phyloP scores from a whole-genome alignment of 2,329 filamentous ascomycete species.

The Beauveria sp. region DNA sequence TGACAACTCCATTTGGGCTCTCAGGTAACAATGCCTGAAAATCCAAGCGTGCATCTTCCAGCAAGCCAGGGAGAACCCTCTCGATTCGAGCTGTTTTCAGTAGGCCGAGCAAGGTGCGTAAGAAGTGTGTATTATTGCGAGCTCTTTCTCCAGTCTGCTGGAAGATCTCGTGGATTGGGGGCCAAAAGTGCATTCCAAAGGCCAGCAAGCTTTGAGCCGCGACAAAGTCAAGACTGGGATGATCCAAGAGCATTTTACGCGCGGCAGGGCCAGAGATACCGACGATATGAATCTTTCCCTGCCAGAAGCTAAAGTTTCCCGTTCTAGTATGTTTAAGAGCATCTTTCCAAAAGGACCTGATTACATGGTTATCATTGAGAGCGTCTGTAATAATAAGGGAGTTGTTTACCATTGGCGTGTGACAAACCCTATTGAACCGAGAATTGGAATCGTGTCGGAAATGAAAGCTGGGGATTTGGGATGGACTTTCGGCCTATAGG shows the following conservation, averaged over 20 bases:
- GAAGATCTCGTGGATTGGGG: background rate
- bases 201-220: background rate
- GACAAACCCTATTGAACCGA: background rate
- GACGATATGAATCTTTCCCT: slow-evolving; percentile 12
- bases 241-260: slow-evolving; percentile 12
- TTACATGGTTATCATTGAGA: background rate
- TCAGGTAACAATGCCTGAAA: background rate
- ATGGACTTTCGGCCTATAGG: background rate
- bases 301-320: slow-evolving; percentile 14
- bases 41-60: background rate
- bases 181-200: background rate
- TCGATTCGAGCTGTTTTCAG: slow-evolving; percentile 5
- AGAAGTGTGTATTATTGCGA: slow-evolving; percentile 6
- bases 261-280: slow-evolving; percentile 10
- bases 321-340: background rate
- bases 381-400: background rate
- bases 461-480: background rate
- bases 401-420: background rate
- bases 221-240: slow-evolving; percentile 6
- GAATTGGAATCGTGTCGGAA: background rate
- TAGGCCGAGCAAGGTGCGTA: slow-evolving; percentile 5
- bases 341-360: slow-evolving; percentile 6
- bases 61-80: background rate
- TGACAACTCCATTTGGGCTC: background rate
- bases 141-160: background rate